These are phyloP conservation scores for Cladosporium cucumerinum DNA, from an alignment of 2,329 filamentous ascomycete species.

Conservation along the genomic window DNA sequence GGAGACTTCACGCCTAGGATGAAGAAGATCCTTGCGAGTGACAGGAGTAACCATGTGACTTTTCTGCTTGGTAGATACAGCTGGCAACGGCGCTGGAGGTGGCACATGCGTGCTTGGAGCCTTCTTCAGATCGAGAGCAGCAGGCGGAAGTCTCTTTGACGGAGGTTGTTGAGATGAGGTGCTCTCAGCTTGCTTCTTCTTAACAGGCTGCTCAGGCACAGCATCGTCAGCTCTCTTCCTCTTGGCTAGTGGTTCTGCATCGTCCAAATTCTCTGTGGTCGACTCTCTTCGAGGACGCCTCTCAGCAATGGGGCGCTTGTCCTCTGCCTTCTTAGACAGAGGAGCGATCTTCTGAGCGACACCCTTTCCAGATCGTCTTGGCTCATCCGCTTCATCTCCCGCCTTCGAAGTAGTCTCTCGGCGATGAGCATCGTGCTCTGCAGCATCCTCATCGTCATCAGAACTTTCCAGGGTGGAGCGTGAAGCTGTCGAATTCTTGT, in stretches of 20 bases:
- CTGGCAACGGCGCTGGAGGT: background rate
- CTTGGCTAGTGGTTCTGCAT: slow-evolving; percentile 22
- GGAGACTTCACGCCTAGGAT: slow-evolving; percentile 28
- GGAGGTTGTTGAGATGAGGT: background rate
- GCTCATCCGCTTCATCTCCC: slow-evolving; percentile 10
- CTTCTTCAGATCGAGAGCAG: slow-evolving; percentile 5
- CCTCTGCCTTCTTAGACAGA: slow-evolving; percentile 7
- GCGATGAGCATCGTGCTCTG: slow-evolving; percentile 17
- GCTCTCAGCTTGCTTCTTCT: slow-evolving; percentile 12
- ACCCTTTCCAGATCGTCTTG: slow-evolving; percentile 22
- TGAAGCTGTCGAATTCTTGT: slow-evolving; percentile 18
- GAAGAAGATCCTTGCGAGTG: slow-evolving; percentile 28
- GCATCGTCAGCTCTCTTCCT: slow-evolving; percentile 26
- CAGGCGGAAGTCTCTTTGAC: slow-evolving; percentile 12
- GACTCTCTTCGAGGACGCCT: slow-evolving; percentile 14
- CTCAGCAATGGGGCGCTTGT: background rate
- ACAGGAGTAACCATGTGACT: slow-evolving; percentile 27
- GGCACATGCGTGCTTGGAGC: slow-evolving; percentile 15
- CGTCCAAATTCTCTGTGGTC: background rate
- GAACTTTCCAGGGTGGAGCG: background rate
- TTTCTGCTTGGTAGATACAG: slow-evolving; percentile 22
- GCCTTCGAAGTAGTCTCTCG: slow-evolving; percentile 19
- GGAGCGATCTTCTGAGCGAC: slow-evolving; percentile 32
- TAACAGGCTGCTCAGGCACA: background rate
- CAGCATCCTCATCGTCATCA: slow-evolving; percentile 18